Base-by-base conservation (phyloP, 257 asterid species). In the Echium plantagineum region DNA sequence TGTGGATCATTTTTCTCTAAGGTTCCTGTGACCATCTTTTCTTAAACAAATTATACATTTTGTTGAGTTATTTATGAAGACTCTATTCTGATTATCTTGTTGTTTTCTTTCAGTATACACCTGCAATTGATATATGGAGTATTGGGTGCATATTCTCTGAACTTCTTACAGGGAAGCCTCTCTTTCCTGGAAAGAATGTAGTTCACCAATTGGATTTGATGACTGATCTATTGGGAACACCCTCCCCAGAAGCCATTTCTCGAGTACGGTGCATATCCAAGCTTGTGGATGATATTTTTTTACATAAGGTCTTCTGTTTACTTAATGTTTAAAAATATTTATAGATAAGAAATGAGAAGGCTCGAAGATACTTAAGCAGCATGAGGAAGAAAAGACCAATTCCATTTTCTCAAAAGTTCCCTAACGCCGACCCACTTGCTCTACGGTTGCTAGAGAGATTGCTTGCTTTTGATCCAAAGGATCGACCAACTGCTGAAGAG, bases 1-100 rank as follows among this genome's bases (percentile, higher is more conserved):
- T 91, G 98, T 73, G 98, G 98, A 63, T 91, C 98, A 7, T 91
- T 90, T 77, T 91, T 91, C 93, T 91, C 98, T 18, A 91, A 91
- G 98, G 98, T 87, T 67, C 63, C 62, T 59, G 58, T 48, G 7
- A 21, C 32, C 9, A 52, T 4, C 16, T 52, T 52, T 8, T 52
- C 17, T 16, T 6, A 13, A 15, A 17, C 38, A 28, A 24, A 57
- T 15, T 9, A 15, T 58, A 20, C 21, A 30, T 35, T 15, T 49
- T 3, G n/a, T 20, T 32, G 57, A 24, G 42, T 24, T 5, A 30
- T 32, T 19, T 5, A 21, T 55, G 54, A 52, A 60, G 46, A 67
- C 55, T 21, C 9, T 35, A 35, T 35, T 12, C 46, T 35, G 46
- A 35, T 35, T 9, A 35, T 35, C 46, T 35, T 35, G 46, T 35